Percentiles rank a stretch among this genome's conserved stretches.
Conservation (phyloP, 305 asterid genomes). For the Caryopteris hybrid region DNA sequence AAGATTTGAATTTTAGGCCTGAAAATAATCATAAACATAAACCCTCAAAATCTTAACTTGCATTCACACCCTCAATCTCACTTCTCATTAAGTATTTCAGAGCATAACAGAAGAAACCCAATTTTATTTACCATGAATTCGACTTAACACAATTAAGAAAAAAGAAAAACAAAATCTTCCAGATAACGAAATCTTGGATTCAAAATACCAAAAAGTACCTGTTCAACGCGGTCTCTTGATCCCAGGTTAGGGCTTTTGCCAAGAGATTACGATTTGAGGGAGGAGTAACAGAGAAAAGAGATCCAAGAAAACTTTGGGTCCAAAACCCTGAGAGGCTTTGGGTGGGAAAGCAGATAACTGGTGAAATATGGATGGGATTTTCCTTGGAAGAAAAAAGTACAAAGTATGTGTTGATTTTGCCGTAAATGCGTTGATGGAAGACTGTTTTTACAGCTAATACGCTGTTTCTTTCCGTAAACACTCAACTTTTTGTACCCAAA, state of each 20-base stretch:
- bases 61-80: background rate
- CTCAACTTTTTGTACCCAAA: slow-evolving; percentile 19
- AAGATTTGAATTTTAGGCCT: slow-evolving; percentile 25
- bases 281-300: slow-evolving; percentile 11
- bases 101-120: no score
- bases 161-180: background rate
- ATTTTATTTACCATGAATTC: slow-evolving; percentile 1
- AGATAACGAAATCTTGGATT: slow-evolving; percentile 6
- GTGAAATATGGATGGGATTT: slow-evolving; percentile 12
- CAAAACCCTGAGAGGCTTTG: slow-evolving; percentile 14
- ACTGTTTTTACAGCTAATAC: slow-evolving; percentile 25
- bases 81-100: background rate
- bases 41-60: slow-evolving; percentile 11
- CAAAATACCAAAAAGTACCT: slow-evolving; percentile 26
- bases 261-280: slow-evolving; percentile 3
- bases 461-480: background rate
- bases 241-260: slow-evolving; percentile 5
- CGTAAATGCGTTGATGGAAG: background rate
- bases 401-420: slow-evolving; percentile 14
- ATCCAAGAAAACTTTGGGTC: slow-evolving; percentile 21
- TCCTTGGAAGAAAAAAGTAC: background rate
- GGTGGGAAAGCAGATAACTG: slow-evolving; percentile 7
- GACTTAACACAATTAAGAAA: background rate
- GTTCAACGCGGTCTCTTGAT: slow-evolving; percentile 9
- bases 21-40: slow-evolving; percentile 10